These are phyloP conservation scores for Mrakia gelida DNA, from an alignment of 768 basidiomycete genomes.

Conservation along the genomic window DNA sequence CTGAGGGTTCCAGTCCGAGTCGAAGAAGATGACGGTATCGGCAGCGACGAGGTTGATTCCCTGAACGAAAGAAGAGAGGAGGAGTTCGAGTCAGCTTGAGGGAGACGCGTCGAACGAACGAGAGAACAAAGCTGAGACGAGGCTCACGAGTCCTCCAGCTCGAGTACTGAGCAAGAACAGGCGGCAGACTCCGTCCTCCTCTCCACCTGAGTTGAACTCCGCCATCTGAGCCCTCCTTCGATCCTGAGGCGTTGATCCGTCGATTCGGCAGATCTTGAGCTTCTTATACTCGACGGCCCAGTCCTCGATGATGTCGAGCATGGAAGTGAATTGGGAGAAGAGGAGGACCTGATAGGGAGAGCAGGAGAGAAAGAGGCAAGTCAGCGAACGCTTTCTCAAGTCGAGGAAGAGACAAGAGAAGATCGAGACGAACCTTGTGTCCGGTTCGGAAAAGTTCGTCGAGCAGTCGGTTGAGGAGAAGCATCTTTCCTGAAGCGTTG, in stretches of 20 bases:
- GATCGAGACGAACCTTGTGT: slow-evolving; percentile 60
- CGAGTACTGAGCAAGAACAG: slow-evolving; percentile 77
- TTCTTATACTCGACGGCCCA: slow-evolving; percentile 83
- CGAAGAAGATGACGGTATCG: slow-evolving; percentile 90
- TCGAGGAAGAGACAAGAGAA: background rate
- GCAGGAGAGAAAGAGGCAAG: background rate
- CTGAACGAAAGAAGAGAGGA: background rate
- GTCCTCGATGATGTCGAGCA: slow-evolving; percentile 93
- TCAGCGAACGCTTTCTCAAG: background rate
- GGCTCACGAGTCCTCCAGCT: slow-evolving; percentile 62
- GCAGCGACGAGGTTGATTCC: slow-evolving; percentile 73
- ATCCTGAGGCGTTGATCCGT: slow-evolving; percentile 75
- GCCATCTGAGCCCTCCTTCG: slow-evolving; percentile 82
- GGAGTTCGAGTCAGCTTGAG: background rate
- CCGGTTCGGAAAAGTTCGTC: slow-evolving; percentile 69
- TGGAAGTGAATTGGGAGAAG: slow-evolving; percentile 82
- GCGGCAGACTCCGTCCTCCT: slow-evolving; percentile 48
- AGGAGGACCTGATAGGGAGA: slow-evolving; percentile 31
- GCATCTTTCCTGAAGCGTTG: slow-evolving; percentile 92
- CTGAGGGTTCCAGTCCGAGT: slow-evolving; percentile 69
- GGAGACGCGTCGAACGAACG: background rate
- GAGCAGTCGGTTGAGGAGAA: slow-evolving; percentile 83
- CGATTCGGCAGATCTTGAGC: slow-evolving; percentile 83
- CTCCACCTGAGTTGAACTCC: slow-evolving; percentile 68
- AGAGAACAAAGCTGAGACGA: background rate